Evolutionary conservation across 2,329 filamentous ascomycete genomes (phyloP), one percentile per base, ranked within the genome.

Genomic region (Fusarium graminum): DNA sequence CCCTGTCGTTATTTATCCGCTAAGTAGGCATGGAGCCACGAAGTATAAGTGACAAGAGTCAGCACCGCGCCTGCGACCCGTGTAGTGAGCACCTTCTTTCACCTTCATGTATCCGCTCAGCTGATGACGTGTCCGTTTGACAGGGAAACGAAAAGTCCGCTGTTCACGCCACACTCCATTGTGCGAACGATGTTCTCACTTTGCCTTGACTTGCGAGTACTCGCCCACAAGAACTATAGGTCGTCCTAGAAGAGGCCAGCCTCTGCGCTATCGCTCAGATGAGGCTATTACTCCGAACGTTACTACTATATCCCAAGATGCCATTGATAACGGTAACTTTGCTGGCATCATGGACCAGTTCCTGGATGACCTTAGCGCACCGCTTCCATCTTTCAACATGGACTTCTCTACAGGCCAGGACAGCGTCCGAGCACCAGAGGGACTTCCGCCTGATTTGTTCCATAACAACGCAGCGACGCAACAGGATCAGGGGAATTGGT

Each of bases 171-270:
- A 65, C 30, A 63, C 58, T 25, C 63, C 63, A 11, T 32, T 65
- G 9, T 65, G 63, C 17, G 63, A 65, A 26, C 41, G 63, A 63
- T 65, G 63, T 36, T 65, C 63, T 26, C 62, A 65, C 51, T 65
- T 65, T 63, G 63, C 49, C 3, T 44, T 65, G 30, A 44, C 39
- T 6, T 65, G 63, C 28, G 63, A 65, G 9, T 65, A 65, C 22
- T 65, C 62, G 19, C 63, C 56, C 7, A 66, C 41, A 25, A 66
- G 63, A 22, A 45, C 63, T 3, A 66, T 65, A 30, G 63, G 63
- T 0, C 25, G 57, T 0, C 57, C 57, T 0, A 44, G 32, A 1
- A 52, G 57, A 14, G 55, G 57, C 0, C 55, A 58, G 28, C 52
- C 51, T 9, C 4, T 56, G 34, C 28, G 41, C 1, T 36, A 39